Evolutionary conservation across 345 rosid species (phyloP).

Genomic region (Capsella bursapastoris): DNA sequence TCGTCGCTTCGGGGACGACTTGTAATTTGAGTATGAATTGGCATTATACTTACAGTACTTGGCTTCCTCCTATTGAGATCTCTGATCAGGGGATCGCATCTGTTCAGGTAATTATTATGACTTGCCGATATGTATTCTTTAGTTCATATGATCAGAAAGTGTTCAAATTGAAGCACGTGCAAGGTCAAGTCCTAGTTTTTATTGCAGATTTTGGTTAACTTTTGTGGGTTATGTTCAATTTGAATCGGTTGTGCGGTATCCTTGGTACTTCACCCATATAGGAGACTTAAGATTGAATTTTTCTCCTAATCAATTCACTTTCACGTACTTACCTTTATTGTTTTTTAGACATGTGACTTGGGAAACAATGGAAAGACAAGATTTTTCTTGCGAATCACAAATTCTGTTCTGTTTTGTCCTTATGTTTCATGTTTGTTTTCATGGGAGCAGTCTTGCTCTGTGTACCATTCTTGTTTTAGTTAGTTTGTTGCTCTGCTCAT

Average conservation of each 20-base stretch:
- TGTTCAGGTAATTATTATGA: constrained; percentile 64
- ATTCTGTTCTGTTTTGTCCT: neutral
- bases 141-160: neutral
- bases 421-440: constrained; percentile 14
- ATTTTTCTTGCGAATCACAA: neutral
- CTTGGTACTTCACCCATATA: neutral
- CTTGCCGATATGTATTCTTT: neutral
- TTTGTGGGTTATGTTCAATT: neutral
- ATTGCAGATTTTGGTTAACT: neutral
- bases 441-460: constrained; percentile 14
- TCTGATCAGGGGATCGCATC: constrained; percentile 79
- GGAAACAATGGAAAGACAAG: constrained; percentile 15
- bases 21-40: constrained; percentile 90
- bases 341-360: neutral
- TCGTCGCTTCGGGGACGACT: constrained; percentile 81
- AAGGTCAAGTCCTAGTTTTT: neutral
- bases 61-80: constrained; percentile 75
- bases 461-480: constrained; percentile 17
- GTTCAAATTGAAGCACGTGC: neutral
- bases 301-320: neutral
- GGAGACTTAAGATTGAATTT: neutral
- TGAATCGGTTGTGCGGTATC: neutral
- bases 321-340: neutral
- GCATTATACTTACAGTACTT: constrained; percentile 70
- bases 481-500: constrained; percentile 40